Percentiles rank a stretch among this genome's conserved stretches.
These are phyloP conservation scores for Psilocybe subaeruginosa DNA, from an alignment of 768 basidiomycete genomes.

Conservation along the genomic window DNA sequence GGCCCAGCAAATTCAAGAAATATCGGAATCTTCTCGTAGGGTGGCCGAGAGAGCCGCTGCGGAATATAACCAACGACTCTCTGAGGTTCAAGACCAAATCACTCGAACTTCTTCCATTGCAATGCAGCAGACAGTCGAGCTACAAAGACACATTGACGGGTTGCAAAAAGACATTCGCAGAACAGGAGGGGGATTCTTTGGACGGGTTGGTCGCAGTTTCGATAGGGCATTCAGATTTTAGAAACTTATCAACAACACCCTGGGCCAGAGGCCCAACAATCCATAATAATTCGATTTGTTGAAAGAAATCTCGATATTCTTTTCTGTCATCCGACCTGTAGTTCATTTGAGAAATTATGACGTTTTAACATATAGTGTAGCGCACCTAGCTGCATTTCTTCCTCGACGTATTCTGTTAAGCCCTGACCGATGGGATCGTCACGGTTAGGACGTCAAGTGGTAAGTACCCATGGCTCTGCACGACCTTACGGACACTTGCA, in stretches of 20 bases:
- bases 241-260: neutral
- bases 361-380: no score
- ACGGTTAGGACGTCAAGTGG: no score
- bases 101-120: constrained; percentile 1
- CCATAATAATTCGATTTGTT: no score
- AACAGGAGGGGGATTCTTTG: constrained; percentile 15
- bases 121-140: constrained; percentile 10
- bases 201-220: constrained; percentile 18
- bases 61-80: constrained; percentile 10
- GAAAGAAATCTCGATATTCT: no score
- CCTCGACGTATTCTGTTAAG: no score
- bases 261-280: no score
- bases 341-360: no score
- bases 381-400: no score
- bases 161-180: constrained; percentile 14
- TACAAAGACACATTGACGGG: constrained; percentile 20
- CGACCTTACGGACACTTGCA: no score
- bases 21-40: constrained; percentile 17
- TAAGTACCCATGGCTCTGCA: no score
- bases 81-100: neutral
- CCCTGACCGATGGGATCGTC: no score
- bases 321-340: no score
- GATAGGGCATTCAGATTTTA: constrained; percentile 15
- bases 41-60: constrained; percentile 9
- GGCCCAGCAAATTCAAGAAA: constrained; percentile 30